These are phyloP conservation scores for Coemansia sp. DNA, from an alignment of 192 early-diverging fungal species.

Conservation along the genomic window DNA sequence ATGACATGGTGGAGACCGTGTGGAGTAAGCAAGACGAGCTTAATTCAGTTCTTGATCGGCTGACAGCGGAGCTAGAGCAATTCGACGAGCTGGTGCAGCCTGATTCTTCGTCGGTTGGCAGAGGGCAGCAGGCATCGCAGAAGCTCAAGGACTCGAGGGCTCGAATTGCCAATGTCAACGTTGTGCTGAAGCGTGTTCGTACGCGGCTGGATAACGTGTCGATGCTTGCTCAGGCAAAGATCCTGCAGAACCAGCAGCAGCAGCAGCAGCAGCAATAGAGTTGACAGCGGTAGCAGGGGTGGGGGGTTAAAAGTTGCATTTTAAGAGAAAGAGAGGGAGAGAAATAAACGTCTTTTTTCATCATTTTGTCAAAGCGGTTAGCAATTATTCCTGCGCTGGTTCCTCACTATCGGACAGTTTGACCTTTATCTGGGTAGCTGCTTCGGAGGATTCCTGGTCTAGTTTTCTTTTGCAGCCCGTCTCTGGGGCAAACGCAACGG, in stretches of 20 bases:
- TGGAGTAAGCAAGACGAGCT: slow-evolving; percentile 41
- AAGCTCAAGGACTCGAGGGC: slow-evolving; percentile 34
- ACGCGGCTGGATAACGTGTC: slow-evolving; percentile 39
- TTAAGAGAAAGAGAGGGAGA: not conserved
- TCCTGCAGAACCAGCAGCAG: not conserved
- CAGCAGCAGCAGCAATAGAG: not conserved
- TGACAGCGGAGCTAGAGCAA: slow-evolving; percentile 45
- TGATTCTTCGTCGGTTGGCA: slow-evolving; percentile 5
- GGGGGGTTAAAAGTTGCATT: not conserved
- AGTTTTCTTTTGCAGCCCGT: not conserved
- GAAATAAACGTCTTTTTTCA: not conserved
- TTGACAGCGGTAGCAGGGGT: too few relatives aligned
- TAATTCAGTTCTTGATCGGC: slow-evolving; percentile 43
- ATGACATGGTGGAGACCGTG: slow-evolving; percentile 37
- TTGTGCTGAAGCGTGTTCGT: slow-evolving; percentile 37
- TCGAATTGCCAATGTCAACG: slow-evolving; percentile 31
- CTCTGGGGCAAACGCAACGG: slow-evolving; percentile 62
- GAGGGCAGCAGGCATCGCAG: slow-evolving; percentile 22
- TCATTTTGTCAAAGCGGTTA: not conserved
- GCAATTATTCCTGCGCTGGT: too few relatives aligned
- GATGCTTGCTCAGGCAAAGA: slow-evolving; percentile 50
- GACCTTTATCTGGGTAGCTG: not conserved
- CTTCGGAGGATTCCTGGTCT: not conserved
- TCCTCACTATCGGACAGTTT: not conserved
- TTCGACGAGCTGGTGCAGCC: slow-evolving; percentile 38